Base-by-base conservation (phyloP, 2,329 filamentous ascomycete genomes). In the Thelonectria blattea region DNA sequence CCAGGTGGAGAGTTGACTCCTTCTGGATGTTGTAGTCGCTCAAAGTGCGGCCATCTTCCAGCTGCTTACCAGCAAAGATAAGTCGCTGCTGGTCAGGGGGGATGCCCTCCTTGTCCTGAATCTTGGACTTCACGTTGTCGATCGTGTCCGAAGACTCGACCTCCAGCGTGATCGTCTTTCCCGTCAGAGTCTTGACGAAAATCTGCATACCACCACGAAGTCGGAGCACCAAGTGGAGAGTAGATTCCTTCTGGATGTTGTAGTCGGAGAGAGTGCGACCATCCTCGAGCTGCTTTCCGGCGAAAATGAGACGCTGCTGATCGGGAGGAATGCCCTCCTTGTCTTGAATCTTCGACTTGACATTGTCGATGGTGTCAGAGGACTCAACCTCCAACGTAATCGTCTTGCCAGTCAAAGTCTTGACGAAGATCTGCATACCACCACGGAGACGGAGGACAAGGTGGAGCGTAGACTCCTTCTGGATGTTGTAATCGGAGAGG, bases 21-120 rank as follows among this genome's bases (percentile, higher is more conserved):
- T 96, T 96, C 81, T 97, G 93, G 62, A 97, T 97, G 83, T 97
- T 97, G 85, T 97, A 97, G 78, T 97, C 93, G 62, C 86, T 89
- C 0, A 97, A 81, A 32, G 93, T 97, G 59, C 93, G 92, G 66
- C 93, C 93, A 70, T 97, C 93, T 78, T 97, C 93, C 15, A 97
- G 86, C 78, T 97, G 93, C 86, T 97, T 97, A 65, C 93, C 93
- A 61, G 93, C 93, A 71, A 97, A 97, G 78, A 97, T 97, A 65
- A 97, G 80, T 72, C 93, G 93, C 83, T 97, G 93, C 79, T 97
- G 93, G 76, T 97, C 93, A 17, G 93, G 93, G 49, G 93, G 94
- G 59, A 98, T 97, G 47, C 94, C 94, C 80, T 98, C 93, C 87
- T 98, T 97, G 75, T 98, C 94, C 79, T 98, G 94, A 57, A 97